Conservation (phyloP, 2,329 filamentous ascomycete genomes). For the Fusarium irregulare region DNA sequence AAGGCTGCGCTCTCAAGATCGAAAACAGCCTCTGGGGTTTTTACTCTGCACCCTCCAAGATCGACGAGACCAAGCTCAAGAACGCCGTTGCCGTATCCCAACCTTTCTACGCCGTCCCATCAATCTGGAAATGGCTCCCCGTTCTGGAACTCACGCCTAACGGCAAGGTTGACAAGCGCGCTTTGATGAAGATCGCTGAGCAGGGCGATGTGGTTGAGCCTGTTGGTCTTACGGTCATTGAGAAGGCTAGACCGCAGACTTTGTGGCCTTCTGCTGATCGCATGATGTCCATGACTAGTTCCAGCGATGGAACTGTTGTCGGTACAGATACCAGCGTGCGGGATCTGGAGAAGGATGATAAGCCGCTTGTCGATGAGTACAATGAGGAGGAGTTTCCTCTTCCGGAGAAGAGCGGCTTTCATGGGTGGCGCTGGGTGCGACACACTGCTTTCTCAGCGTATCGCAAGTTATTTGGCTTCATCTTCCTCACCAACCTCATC, state of each 20-base stretch:
- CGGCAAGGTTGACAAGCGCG: slow-evolving; percentile 29
- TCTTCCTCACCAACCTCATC: slow-evolving; percentile 22
- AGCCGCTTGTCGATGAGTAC: slow-evolving; percentile 17
- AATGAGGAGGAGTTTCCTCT: slow-evolving; percentile 3
- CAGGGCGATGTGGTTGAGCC: fast-evolving
- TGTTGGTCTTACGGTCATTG: not conserved
- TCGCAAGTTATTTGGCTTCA: slow-evolving; percentile 31
- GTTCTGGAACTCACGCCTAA: slow-evolving; percentile 31
- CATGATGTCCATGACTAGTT: slow-evolving; percentile 3
- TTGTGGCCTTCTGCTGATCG: slow-evolving; percentile 17
- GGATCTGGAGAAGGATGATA: slow-evolving; percentile 25
- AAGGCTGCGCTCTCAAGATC: slow-evolving; percentile 25
- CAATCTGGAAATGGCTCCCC: slow-evolving; percentile 20
- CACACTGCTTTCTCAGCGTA: slow-evolving; percentile 32
- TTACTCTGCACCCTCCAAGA: slow-evolving; percentile 15
- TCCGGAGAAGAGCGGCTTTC: slow-evolving; percentile 27
- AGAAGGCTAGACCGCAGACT: slow-evolving; percentile 4
- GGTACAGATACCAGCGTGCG: not conserved
- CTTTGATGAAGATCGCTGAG: slow-evolving; percentile 10
- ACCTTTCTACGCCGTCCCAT: slow-evolving; percentile 30
- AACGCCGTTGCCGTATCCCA: slow-evolving; percentile 5
- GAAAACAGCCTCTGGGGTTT: slow-evolving; percentile 18
- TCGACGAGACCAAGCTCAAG: slow-evolving; percentile 23
- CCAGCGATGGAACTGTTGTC: slow-evolving; percentile 2
- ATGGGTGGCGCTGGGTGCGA: slow-evolving; percentile 34